Evolutionary conservation across 2,329 filamentous ascomycete species (phyloP), one percentile per base, ranked within the genome.

Genomic region (Amesomyces nigricolor): DNA sequence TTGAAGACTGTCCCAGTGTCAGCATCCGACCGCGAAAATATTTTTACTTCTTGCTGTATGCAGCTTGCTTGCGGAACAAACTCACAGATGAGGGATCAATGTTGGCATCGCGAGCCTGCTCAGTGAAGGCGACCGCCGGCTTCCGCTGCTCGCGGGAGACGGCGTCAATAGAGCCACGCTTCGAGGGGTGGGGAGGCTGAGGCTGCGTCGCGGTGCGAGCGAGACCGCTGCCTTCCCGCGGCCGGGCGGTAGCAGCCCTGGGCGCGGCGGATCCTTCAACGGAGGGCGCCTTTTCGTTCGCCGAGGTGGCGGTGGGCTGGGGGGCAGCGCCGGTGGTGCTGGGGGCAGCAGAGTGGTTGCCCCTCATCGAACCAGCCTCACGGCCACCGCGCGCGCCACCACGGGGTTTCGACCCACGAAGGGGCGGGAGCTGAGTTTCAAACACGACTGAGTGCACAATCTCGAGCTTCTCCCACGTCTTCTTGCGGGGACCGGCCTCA

Each of bases 391-490:
- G 73, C 50, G 71, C 72, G 56, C 78, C 77, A 14, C 77, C 76
- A 29, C 80, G 75, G 43, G 76, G 71, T 60, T 78, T 80, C 32
- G 75, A 68, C 52, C 73, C 72, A 59, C 79, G 77, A 42, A 54
- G 45, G 45, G 72, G 73, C 13, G 86, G 83, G 40, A 96, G 71
- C 29, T 88, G 89, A 0, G 94, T 96, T 68, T 89, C 87, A 71
- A 95, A 97, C 56, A 86, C 85, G 47, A 94, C 90, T 13, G 83
- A 87, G 8, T 91, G 92, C 11, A 89, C 89, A 55, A 96, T 82
- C 1, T 85, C 80, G 56, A 89, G 53, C 52, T 62, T 62, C 39
- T 57, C 85, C 92, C 94, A 97, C 66, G 91, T 89, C 65, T 88
- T 84, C 75, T 95, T 70, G 65, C 80, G 80, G 47, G 73, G 63